Conservation (phyloP, 306 rosid genomes). For the Geum urbanum region DNA sequence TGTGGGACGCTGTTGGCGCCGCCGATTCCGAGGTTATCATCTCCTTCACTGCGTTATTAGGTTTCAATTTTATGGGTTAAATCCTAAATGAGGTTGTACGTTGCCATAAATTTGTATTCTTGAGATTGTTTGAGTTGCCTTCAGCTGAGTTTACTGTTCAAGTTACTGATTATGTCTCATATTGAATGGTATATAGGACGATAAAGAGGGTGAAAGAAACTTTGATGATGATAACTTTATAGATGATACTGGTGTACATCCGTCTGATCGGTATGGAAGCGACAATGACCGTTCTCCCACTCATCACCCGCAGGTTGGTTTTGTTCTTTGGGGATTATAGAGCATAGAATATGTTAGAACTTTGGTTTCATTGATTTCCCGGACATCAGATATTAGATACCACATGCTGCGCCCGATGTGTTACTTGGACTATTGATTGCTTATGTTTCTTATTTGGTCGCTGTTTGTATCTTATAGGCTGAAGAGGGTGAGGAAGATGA, state of each 20-base stretch:
- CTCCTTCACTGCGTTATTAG: no score
- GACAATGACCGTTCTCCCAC: conserved; percentile 75
- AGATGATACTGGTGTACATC: conserved; percentile 90
- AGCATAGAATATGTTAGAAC: background rate
- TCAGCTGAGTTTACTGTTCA: conserved; percentile 17
- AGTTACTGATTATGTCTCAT: conserved; percentile 20
- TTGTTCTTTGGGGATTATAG: background rate
- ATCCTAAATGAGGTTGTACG: no score
- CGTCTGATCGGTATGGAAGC: conserved; percentile 53
- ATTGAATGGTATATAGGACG: conserved; percentile 58
- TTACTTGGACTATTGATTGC: no score
- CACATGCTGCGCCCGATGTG: background rate
- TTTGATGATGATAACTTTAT: conserved; percentile 91
- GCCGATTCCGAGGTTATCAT: conserved; percentile 75
- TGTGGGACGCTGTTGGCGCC: conserved; percentile 94
- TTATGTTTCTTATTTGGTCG: conserved; percentile 1
- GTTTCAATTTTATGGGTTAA: no score
- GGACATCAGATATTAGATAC: no score
- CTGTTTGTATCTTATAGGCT: conserved; percentile 53
- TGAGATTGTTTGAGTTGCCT: background rate
- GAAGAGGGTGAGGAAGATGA: conserved; percentile 92
- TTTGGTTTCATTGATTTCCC: background rate
- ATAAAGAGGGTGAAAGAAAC: conserved; percentile 66
- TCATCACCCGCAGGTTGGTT: conserved; percentile 68
- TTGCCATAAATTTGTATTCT: no score